These are phyloP conservation scores for Starmerella davenportii DNA, from an alignment of 805 yeast genomes.

Conservation along the genomic window DNA sequence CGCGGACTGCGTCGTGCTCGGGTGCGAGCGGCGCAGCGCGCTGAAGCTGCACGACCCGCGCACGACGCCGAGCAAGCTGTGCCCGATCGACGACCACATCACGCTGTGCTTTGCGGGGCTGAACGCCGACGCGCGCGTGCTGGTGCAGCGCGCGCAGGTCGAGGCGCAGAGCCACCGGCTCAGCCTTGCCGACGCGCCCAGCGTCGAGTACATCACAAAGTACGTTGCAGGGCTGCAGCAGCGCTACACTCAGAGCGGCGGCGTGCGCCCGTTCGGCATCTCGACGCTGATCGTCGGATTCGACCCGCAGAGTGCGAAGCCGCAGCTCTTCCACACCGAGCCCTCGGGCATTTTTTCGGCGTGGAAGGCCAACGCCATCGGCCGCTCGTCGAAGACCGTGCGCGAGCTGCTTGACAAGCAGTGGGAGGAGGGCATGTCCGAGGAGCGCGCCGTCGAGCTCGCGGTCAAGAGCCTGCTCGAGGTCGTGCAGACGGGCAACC, in stretches of 20 bases:
- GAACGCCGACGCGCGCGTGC: constrained; percentile 93
- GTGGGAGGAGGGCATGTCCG: constrained; percentile 41
- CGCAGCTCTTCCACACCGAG: constrained; percentile 83
- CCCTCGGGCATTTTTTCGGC: constrained; percentile 95
- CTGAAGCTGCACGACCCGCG: constrained; percentile 90
- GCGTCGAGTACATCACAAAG: constrained; percentile 78
- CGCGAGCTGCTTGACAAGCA: constrained; percentile 88
- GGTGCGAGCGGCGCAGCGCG: constrained; percentile 92
- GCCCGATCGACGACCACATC: constrained; percentile 76
- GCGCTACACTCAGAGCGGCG: constrained; percentile 92
- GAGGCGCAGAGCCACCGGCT: constrained; percentile 91
- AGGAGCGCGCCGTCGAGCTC: constrained; percentile 57
- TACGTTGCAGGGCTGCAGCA: constrained; percentile 97
- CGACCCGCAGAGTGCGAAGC: constrained; percentile 64
- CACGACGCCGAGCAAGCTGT: constrained; percentile 86
- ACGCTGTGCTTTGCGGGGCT: constrained; percentile 91
- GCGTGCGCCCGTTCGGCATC: constrained; percentile 95
- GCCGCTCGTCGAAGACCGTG: constrained; percentile 85
- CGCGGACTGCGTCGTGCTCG: constrained; percentile 68
- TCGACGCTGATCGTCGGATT: constrained; percentile 92
- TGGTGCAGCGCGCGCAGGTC: constrained; percentile 86
- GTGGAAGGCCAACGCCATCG: constrained; percentile 96
- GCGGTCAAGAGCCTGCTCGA: constrained; percentile 77
- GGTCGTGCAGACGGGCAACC: constrained; percentile 95
- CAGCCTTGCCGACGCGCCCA: constrained; percentile 86